A percentile compares a stretch with the other conserved stretches of the same genome.
Conservation (phyloP, 495 filamentous ascomycete species). For the Lichenothelia convexa region DNA sequence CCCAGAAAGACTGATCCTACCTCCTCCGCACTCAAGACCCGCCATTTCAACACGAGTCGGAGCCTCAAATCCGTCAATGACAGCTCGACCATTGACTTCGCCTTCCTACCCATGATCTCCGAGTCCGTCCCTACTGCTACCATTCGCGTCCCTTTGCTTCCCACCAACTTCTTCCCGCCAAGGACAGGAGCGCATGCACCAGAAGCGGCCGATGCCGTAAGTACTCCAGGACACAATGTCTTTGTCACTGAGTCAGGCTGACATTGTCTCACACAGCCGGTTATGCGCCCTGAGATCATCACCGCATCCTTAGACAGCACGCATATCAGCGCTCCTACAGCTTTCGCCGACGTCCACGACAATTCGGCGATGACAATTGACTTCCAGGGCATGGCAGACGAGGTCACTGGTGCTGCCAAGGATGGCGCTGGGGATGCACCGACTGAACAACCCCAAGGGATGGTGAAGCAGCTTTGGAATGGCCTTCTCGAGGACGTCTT, state of each 20-base stretch:
- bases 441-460: slow-evolving; percentile 21
- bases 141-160: slow-evolving; percentile 34
- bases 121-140: slow-evolving; percentile 14
- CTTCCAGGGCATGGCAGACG: slow-evolving; percentile 37
- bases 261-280: slow-evolving; percentile 6
- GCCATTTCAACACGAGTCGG: slow-evolving; percentile 42
- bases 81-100: slow-evolving; percentile 44
- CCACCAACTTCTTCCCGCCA: slow-evolving; percentile 22
- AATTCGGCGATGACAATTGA: slow-evolving; percentile 37
- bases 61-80: slow-evolving; percentile 35
- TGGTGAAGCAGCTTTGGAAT: slow-evolving; percentile 31
- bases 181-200: slow-evolving; percentile 7
- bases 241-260: no score
- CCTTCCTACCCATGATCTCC: slow-evolving; percentile 35
- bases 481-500: slow-evolving; percentile 43
- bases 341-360: slow-evolving; percentile 41
- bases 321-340: slow-evolving; percentile 31
- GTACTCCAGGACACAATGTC: not conserved
- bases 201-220: slow-evolving; percentile 11
- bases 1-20: no score
- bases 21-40: no score
- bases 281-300: slow-evolving; percentile 39
- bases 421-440: slow-evolving; percentile 7
- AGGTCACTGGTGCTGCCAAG: slow-evolving; percentile 22
- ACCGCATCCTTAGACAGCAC: slow-evolving; percentile 33